Conservation (phyloP, 371 early-diverging fungal species). For the Rhizopus sp. region DNA sequence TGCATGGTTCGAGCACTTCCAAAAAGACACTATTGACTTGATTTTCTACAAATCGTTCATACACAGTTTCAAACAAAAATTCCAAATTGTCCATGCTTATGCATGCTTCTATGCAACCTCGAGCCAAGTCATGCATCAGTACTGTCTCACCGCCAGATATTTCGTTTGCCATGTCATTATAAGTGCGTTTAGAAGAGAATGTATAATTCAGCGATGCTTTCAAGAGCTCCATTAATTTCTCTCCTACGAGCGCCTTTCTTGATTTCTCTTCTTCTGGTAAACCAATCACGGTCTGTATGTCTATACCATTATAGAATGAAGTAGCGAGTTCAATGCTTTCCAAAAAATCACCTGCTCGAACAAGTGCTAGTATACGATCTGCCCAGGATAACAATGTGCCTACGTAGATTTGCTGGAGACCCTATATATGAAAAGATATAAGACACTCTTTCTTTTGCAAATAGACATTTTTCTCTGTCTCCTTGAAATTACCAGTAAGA, state of each 20-base stretch:
- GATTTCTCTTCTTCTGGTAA: conserved; percentile 66
- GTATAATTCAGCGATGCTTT: conserved; percentile 69
- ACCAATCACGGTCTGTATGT: conserved; percentile 66
- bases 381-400: conserved; percentile 77
- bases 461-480: not conserved
- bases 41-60: conserved; percentile 69
- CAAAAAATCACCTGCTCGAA: conserved; percentile 71
- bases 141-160: conserved; percentile 46
- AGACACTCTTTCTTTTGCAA: not conserved
- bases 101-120: conserved; percentile 68
- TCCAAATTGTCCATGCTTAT: conserved; percentile 66
- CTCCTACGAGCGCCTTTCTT: conserved; percentile 63
- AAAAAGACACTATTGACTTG: conserved; percentile 62
- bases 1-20: conserved; percentile 66
- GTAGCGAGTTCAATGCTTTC: conserved; percentile 73
- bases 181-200: conserved; percentile 55
- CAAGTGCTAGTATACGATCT: conserved; percentile 72
- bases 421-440: conserved; percentile 34
- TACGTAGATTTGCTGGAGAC: conserved; percentile 63
- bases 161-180: conserved; percentile 48
- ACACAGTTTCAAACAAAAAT: conserved; percentile 75
- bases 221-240: conserved; percentile 69
- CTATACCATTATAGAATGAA: conserved; percentile 64
- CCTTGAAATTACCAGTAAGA: conserved; percentile 54
- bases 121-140: conserved; percentile 58